Evolutionary conservation across 129 eudicot genomes (phyloP).

Genomic region (Solidago caesia): DNA sequence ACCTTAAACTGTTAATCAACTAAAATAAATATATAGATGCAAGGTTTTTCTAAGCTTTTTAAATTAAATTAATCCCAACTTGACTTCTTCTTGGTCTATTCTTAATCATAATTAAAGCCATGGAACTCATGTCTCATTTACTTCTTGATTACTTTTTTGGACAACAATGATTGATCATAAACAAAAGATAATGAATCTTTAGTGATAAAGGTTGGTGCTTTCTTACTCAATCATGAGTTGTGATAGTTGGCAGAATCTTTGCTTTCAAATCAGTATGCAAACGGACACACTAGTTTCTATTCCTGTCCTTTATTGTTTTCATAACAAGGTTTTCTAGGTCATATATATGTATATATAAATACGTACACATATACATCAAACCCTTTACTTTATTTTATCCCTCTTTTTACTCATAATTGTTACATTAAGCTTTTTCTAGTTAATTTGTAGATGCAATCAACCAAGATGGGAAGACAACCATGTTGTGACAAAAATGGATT

Average conservation of each 20-base stretch:
- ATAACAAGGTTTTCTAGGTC: neutral
- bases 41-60: neutral
- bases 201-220: constrained; percentile 48
- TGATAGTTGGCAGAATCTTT: constrained; percentile 75
- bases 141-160: constrained; percentile 35
- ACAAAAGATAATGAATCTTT: constrained; percentile 38
- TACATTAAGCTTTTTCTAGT: neutral
- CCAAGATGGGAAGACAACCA: constrained; percentile 81
- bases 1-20: neutral
- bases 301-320: constrained; percentile 12
- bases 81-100: constrained; percentile 19
- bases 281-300: constrained; percentile 25
- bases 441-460: constrained; percentile 13
- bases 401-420: neutral
- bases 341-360: neutral
- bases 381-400: neutral
- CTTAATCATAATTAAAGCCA: constrained; percentile 22
- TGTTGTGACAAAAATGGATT: constrained; percentile 79
- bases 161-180: constrained; percentile 39
- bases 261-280: constrained; percentile 37
- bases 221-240: constrained; percentile 60
- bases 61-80: constrained; percentile 1
- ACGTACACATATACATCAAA: neutral
- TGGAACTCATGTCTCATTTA: constrained; percentile 19
- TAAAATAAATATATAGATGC: neutral